Evolutionary conservation across 116 monocot genomes (phyloP).

Genomic region (Cymodocea nodosa): DNA sequence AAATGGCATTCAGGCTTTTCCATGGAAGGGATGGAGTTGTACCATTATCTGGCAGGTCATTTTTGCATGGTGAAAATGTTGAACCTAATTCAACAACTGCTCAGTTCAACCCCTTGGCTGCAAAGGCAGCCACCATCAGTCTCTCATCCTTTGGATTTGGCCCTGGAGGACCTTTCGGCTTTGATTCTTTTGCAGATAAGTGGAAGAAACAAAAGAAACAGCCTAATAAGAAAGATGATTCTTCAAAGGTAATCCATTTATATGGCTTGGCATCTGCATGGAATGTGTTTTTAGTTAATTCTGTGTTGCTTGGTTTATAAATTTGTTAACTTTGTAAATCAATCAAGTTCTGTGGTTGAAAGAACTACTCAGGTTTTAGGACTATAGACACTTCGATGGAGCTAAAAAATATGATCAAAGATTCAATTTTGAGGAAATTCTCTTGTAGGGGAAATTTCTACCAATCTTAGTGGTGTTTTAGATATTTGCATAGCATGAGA

Average conservation of each 20-base stretch:
- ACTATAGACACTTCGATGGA: no score
- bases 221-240: conserved; percentile 20
- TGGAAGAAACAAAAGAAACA: conserved; percentile 47
- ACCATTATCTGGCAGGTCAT: conserved; percentile 45
- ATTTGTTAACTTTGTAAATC: no score
- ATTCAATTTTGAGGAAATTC: no score
- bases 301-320: no score
- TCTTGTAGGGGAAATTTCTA: no score
- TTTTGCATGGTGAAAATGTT: conserved; percentile 13
- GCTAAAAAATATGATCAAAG: no score
- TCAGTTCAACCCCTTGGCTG: conserved; percentile 64
- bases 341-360: no score
- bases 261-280: no score
- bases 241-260: conserved; percentile 26
- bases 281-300: neutral
- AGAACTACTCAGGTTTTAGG: no score
- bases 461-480: no score
- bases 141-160: conserved; percentile 80
- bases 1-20: conserved; percentile 72
- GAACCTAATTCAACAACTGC: conserved; percentile 11
- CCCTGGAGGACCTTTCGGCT: conserved; percentile 43
- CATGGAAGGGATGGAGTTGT: conserved; percentile 81
- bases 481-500: no score
- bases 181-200: conserved; percentile 56
- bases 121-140: conserved; percentile 73